These are phyloP conservation scores for Lasiosphaeria miniovina DNA, from an alignment of 495 filamentous ascomycete genomes.

Conservation along the genomic window DNA sequence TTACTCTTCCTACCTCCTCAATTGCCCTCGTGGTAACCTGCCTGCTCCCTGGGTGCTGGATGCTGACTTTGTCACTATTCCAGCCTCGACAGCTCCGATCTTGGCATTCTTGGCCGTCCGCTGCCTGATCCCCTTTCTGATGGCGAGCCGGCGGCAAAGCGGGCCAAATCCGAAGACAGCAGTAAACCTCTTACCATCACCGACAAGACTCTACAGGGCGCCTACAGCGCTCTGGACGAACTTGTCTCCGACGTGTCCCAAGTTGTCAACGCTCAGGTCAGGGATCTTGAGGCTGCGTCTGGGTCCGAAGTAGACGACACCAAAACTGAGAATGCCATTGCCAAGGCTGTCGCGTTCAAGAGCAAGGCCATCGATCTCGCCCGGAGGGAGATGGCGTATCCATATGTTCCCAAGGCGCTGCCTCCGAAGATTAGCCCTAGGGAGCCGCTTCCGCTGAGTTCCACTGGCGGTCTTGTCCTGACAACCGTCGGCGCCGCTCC, in stretches of 20 bases:
- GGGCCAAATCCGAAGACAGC: slow-evolving; percentile 42
- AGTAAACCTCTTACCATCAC: slow-evolving; percentile 37
- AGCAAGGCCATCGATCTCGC: slow-evolving; percentile 40
- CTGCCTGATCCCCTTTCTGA: slow-evolving; percentile 34
- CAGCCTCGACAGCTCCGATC: slow-evolving; percentile 42
- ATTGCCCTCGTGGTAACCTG: not conserved
- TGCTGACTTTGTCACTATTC: slow-evolving; percentile 13
- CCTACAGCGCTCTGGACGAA: slow-evolving; percentile 44
- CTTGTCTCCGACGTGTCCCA: slow-evolving; percentile 44
- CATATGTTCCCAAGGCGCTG: slow-evolving; percentile 23
- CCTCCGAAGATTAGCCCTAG: slow-evolving; percentile 11
- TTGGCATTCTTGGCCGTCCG: slow-evolving; percentile 43
- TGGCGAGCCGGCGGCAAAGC: slow-evolving; percentile 44
- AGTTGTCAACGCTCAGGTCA: slow-evolving; percentile 36
- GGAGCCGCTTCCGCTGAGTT: slow-evolving; percentile 18
- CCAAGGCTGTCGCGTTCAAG: slow-evolving; percentile 40
- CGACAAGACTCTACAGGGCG: slow-evolving; percentile 41
- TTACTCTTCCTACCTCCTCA: not conserved
- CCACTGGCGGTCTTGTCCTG: slow-evolving; percentile 55
- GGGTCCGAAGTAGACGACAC: slow-evolving; percentile 19
- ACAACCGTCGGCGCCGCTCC: slow-evolving; percentile 70
- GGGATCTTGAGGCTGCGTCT: slow-evolving; percentile 32
- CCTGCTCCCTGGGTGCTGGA: not conserved
- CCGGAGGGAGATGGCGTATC: slow-evolving; percentile 40
- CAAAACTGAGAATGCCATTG: slow-evolving; percentile 32